Evolutionary conservation across 768 basidiomycete genomes (phyloP).

Genomic region (Chiua virens): DNA sequence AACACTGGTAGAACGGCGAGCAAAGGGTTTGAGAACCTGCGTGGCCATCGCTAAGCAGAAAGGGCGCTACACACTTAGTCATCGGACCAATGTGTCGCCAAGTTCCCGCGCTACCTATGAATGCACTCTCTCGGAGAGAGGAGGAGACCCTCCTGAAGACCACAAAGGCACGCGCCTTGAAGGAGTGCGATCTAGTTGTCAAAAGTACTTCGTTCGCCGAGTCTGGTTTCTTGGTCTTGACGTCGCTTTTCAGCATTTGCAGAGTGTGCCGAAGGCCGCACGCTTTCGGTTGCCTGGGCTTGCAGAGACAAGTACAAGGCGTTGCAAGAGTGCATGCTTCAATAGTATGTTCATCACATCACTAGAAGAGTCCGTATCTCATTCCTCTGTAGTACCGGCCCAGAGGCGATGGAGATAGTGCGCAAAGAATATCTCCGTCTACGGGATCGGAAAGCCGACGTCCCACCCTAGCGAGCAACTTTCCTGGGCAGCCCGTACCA

Average conservation of each 20-base stretch:
- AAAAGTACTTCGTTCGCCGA: conserved; percentile 46
- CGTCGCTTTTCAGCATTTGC: conserved; percentile 63
- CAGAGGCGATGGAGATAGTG: conserved; percentile 70
- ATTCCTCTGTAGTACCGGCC: conserved; percentile 53
- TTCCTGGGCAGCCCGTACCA: not conserved
- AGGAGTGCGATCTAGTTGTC: conserved; percentile 73
- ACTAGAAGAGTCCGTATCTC: not conserved
- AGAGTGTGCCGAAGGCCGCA: conserved; percentile 77
- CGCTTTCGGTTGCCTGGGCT: conserved; percentile 83
- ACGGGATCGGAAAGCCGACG: conserved; percentile 37
- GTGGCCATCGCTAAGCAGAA: conserved; percentile 7
- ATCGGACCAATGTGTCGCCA: not conserved
- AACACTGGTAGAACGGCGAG: conserved; percentile 8
- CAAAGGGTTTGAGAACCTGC: conserved; percentile 7
- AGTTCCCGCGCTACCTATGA: conserved; percentile 48
- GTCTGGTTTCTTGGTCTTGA: not conserved
- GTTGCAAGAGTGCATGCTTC: conserved; percentile 77
- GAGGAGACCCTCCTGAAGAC: conserved; percentile 84
- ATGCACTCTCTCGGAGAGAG: conserved; percentile 82
- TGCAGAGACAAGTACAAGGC: conserved; percentile 67
- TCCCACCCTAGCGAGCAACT: not conserved
- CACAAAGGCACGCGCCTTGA: conserved; percentile 75
- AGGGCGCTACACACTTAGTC: not conserved
- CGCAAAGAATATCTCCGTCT: conserved; percentile 73
- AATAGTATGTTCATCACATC: conserved; percentile 55